Percentiles rank a stretch among this genome's conserved stretches.
These are phyloP conservation scores for Pontederia crassipes DNA, from an alignment of 176 grass and related monocot genomes.

Conservation along the genomic window DNA sequence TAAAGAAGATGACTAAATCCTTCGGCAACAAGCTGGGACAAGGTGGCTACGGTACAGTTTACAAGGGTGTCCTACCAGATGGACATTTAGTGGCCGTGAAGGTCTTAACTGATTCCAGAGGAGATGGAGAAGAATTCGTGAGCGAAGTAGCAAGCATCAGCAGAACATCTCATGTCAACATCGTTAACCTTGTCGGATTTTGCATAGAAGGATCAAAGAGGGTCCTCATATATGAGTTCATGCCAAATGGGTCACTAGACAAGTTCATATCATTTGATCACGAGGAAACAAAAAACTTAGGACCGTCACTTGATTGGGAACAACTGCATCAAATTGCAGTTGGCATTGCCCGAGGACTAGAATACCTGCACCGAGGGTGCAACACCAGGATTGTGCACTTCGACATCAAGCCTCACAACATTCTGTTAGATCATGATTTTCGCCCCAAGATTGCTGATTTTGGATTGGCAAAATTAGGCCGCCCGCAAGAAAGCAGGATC, in stretches of 20 bases:
- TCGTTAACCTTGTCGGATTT: background rate
- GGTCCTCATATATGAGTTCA: background rate
- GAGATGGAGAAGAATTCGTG: background rate
- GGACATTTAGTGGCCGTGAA: background rate
- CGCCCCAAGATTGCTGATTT: conserved; percentile 4
- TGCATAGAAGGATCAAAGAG: conserved; percentile 6
- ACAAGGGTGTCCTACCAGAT: background rate
- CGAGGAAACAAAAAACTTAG: background rate
- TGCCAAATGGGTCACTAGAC: conserved; percentile 6
- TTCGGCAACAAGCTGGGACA: conserved; percentile 1
- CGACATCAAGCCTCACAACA: conserved; percentile 11
- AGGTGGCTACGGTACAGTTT: conserved; percentile 2
- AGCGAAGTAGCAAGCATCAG: conserved; percentile 1
- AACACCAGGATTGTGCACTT: conserved; percentile 5
- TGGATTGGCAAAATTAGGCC: conserved; percentile 7
- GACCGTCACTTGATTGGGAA: background rate
- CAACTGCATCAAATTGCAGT: background rate
- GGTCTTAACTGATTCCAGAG: background rate
- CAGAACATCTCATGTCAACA: conserved; percentile 6
- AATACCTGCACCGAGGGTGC: conserved; percentile 1
- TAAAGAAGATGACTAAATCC: conserved; percentile 7
- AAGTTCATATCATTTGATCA: background rate
- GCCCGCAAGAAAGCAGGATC: background rate
- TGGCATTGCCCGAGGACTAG: conserved; percentile 3
- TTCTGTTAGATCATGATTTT: conserved; percentile 3